Evolutionary conservation across 805 yeast species (phyloP).

Genomic region (Pichia insulana): DNA sequence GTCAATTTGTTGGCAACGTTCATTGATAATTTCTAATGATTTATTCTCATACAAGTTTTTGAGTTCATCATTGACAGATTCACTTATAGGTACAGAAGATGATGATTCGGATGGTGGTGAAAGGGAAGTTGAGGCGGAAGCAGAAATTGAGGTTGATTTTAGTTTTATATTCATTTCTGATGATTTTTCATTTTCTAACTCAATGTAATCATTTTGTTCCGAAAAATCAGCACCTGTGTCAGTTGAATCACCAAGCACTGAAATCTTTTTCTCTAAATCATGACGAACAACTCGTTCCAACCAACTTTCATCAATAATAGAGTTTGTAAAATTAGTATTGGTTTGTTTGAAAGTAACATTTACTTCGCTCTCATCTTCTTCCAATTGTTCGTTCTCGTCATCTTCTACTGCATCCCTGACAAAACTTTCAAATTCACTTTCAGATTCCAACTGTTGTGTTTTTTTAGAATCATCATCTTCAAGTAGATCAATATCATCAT

Average conservation of each 20-base stretch:
- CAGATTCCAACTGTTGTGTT: not conserved
- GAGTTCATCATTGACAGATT: constrained; percentile 1
- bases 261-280: constrained; percentile 5
- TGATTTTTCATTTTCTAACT: not conserved
- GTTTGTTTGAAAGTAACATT: no score
- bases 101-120: not conserved
- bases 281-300: constrained; percentile 1
- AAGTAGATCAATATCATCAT: constrained; percentile 1
- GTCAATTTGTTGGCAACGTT: not conserved
- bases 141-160: no score
- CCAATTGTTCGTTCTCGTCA: not conserved
- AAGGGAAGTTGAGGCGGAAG: not conserved
- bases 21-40: not conserved
- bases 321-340: not conserved
- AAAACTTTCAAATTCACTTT: no score
- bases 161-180: no score
- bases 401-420: not conserved
- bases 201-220: not conserved
- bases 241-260: constrained; percentile 2
- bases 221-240: not conserved
- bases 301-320: constrained; percentile 4
- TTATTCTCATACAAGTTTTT: constrained; percentile 1
- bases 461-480: not conserved
- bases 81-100: constrained; percentile 1
- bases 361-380: not conserved